A percentile compares a stretch with the other conserved stretches of the same genome.
Conservation (phyloP, 495 filamentous ascomycete species). For the Tetracladium setigerum region DNA sequence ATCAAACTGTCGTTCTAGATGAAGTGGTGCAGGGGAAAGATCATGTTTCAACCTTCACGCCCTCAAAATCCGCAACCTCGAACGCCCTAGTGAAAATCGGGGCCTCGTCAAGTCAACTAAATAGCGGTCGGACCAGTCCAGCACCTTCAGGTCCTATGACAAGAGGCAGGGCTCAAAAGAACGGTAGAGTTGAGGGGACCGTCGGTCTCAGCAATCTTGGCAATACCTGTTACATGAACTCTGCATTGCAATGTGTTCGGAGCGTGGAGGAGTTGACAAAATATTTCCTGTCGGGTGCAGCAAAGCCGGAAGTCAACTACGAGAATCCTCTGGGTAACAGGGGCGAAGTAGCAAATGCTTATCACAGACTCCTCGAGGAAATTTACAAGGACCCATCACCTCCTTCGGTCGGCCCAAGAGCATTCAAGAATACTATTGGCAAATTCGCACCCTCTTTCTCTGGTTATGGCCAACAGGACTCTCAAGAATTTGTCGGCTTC, state of each 20-base stretch:
- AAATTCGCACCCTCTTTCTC: conserved; percentile 77
- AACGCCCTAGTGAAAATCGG: conserved; percentile 4
- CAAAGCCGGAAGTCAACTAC: conserved; percentile 72
- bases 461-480: conserved; percentile 93
- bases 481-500: conserved; percentile 96
- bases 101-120: conserved; percentile 13
- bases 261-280: conserved; percentile 85
- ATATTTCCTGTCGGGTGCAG: conserved; percentile 75
- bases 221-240: conserved; percentile 99
- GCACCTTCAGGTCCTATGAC: conserved; percentile 47
- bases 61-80: conserved; percentile 14
- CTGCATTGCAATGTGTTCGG: conserved; percentile 86
- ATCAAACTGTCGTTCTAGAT: conserved; percentile 69
- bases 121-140: conserved; percentile 60
- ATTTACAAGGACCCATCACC: conserved; percentile 60
- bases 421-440: conserved; percentile 77
- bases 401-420: conserved; percentile 58
- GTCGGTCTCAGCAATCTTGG: conserved; percentile 85
- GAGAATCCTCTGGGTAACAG: conserved; percentile 76
- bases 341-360: conserved; percentile 75
- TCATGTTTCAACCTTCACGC: conserved; percentile 53
- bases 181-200: conserved; percentile 58
- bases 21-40: conserved; percentile 57
- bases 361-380: conserved; percentile 61
- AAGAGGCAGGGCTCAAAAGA: conserved; percentile 56